A percentile compares a stretch with the other conserved stretches of the same genome.
Evolutionary conservation across 2,329 filamentous ascomycete species (phyloP).

Genomic region (Didymella arachidicola): DNA sequence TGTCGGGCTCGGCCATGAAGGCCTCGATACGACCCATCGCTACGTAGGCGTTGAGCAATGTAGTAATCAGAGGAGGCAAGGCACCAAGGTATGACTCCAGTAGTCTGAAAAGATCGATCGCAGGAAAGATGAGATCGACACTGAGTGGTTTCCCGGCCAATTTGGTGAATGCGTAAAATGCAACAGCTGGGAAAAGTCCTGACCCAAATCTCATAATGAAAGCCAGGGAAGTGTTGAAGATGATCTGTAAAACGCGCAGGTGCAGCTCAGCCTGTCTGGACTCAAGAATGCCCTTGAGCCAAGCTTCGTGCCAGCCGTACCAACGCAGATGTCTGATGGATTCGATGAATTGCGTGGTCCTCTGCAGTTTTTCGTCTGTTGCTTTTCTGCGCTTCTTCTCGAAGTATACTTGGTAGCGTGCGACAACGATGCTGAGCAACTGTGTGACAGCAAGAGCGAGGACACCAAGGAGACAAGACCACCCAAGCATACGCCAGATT

Average conservation of each 20-base stretch:
- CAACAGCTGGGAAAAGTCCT: constrained; percentile 78
- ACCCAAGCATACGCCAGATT: constrained; percentile 80
- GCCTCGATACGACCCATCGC: constrained; percentile 81
- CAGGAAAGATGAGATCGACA: constrained; percentile 86
- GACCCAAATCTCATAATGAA: constrained; percentile 76
- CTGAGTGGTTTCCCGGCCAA: constrained; percentile 72
- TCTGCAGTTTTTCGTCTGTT: constrained; percentile 80
- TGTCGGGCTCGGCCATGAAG: constrained; percentile 87
- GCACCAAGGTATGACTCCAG: constrained; percentile 77
- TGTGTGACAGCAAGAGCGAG: constrained; percentile 74
- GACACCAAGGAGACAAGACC: constrained; percentile 77
- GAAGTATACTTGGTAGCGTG: constrained; percentile 70
- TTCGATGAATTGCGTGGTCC: constrained; percentile 86
- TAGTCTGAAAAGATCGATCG: constrained; percentile 79
- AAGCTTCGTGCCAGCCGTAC: constrained; percentile 83
- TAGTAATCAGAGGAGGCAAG: constrained; percentile 76
- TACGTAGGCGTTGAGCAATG: constrained; percentile 81
- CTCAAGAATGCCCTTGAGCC: constrained; percentile 74
- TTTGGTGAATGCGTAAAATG: constrained; percentile 82
- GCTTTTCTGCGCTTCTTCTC: constrained; percentile 75
- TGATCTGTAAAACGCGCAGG: constrained; percentile 67
- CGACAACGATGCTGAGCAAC: constrained; percentile 71
- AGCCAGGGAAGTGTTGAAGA: constrained; percentile 69
- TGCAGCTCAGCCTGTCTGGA: constrained; percentile 73
- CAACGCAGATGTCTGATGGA: constrained; percentile 80